phyloP scores from a whole-genome alignment of 495 filamentous ascomycete species.

The Chaetomium tenue region DNA sequence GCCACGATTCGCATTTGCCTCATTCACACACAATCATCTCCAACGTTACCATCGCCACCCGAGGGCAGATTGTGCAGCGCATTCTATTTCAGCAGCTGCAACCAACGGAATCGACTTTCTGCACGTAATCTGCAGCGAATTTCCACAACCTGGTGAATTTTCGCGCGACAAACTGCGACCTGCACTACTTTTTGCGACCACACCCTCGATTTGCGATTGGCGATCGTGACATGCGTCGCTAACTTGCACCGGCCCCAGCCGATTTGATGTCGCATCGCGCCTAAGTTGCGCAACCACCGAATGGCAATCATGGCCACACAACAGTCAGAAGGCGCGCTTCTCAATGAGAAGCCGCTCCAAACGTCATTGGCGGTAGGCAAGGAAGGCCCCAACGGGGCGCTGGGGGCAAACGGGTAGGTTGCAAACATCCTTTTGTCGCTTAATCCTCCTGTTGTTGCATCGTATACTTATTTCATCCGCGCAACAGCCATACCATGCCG shows the following conservation, averaged over 20 bases:
- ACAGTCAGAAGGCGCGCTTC: constrained; percentile 44
- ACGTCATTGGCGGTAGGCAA: constrained; percentile 47
- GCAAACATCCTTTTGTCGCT: not conserved
- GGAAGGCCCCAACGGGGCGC: constrained; percentile 34
- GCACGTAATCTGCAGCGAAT: not conserved
- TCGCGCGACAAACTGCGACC: constrained; percentile 4
- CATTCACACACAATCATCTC: constrained; percentile 17
- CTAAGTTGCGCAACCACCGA: constrained; percentile 30
- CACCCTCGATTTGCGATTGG: not conserved
- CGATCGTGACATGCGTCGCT: constrained; percentile 22
- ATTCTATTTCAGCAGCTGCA: not conserved
- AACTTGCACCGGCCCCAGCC: constrained; percentile 10
- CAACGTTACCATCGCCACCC: constrained; percentile 22
- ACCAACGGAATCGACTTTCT: not conserved
- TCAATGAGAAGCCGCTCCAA: constrained; percentile 50
- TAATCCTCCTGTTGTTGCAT: not conserved
- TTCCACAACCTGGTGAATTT: not conserved
- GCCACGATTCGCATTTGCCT: constrained; percentile 8
- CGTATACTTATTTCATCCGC: constrained; percentile 3
- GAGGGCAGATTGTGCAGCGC: constrained; percentile 7
- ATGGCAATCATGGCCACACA: constrained; percentile 59
- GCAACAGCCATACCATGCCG: constrained; percentile 24
- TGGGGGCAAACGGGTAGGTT: constrained; percentile 37
- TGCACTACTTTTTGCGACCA: not conserved
- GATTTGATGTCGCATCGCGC: constrained; percentile 38